Evolutionary conservation across 352 stramenopile genomes (phyloP).

Genomic region (Globisporangium carolinianum): DNA sequence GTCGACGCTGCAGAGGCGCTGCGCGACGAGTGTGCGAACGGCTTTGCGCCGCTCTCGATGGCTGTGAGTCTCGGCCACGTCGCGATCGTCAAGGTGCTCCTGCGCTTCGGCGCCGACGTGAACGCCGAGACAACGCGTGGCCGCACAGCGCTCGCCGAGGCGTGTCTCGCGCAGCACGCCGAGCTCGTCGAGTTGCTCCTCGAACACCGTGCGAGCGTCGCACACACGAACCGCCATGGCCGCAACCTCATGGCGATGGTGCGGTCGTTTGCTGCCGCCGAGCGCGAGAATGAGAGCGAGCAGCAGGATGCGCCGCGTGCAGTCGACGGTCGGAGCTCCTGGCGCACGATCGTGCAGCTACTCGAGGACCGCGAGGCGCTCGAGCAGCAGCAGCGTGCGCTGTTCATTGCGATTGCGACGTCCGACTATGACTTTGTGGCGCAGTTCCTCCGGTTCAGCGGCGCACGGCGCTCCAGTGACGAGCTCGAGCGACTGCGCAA

Average conservation of each 20-base stretch:
- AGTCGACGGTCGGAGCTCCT: constrained; percentile 2
- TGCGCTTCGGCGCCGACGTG: constrained; percentile 62
- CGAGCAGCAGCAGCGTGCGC: constrained; percentile 38
- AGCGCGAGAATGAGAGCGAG: neutral
- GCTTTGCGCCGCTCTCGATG: constrained; percentile 52
- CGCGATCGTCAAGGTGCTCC: constrained; percentile 39
- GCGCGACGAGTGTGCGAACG: constrained; percentile 59
- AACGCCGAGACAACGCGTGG: constrained; percentile 65
- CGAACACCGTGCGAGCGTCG: constrained; percentile 47
- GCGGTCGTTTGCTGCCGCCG: constrained; percentile 17
- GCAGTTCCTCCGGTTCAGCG: constrained; percentile 33
- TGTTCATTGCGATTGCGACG: constrained; percentile 64
- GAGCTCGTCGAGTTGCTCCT: constrained; percentile 54
- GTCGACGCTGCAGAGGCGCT: constrained; percentile 25
- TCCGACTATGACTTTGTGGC: constrained; percentile 62
- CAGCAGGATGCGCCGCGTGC: neutral
- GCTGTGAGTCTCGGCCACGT: constrained; percentile 40
- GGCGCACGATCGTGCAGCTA: constrained; percentile 29
- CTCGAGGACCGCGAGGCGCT: constrained; percentile 37
- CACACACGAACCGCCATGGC: constrained; percentile 55
- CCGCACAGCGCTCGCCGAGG: constrained; percentile 56
- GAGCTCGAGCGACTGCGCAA: constrained; percentile 15
- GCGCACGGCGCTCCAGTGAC: constrained; percentile 4
- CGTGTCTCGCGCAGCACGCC: constrained; percentile 36
- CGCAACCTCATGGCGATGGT: constrained; percentile 38